Percentiles rank a stretch among this genome's conserved stretches.
Conservation (phyloP, 352 stramenopile genomes). For the Phytopythium mirpurense region DNA sequence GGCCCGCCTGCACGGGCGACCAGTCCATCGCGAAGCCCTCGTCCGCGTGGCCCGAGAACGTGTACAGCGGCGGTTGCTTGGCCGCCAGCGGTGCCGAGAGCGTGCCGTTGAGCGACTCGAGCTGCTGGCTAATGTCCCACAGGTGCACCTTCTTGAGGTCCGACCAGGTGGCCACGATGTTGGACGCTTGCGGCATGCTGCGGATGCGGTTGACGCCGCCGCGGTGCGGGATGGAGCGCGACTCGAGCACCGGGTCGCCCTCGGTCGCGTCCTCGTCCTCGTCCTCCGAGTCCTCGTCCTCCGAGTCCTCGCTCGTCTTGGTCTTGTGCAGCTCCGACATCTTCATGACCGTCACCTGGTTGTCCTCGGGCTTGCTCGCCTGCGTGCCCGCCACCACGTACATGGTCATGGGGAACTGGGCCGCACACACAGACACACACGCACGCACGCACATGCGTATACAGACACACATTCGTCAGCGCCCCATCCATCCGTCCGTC, state of each 20-base stretch:
- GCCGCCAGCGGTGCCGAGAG: conserved; percentile 36
- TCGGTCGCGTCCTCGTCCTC: conserved; percentile 93
- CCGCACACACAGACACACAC: not conserved
- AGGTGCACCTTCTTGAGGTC: conserved; percentile 95
- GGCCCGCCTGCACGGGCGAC: conserved; percentile 85
- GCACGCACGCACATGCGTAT: not conserved
- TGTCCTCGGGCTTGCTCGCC: conserved; percentile 88
- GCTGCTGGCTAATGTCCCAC: conserved; percentile 92
- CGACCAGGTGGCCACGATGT: conserved; percentile 97
- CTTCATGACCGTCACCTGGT: conserved; percentile 98
- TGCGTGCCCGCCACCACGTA: conserved; percentile 97
- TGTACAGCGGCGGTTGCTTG: conserved; percentile 83
- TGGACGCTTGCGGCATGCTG: conserved; percentile 92
- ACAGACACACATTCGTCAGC: too few relatives aligned
- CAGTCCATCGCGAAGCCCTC: conserved; percentile 99
- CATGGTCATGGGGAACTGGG: conserved; percentile 93
- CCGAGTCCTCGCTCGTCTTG: conserved; percentile 73
- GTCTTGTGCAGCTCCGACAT: conserved; percentile 96
- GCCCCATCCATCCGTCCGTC: too few relatives aligned
- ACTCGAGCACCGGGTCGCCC: conserved; percentile 94
- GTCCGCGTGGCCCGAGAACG: conserved; percentile 92
- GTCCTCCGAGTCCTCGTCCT: conserved; percentile 73
- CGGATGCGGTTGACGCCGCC: conserved; percentile 96
- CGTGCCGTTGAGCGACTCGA: conserved; percentile 86
- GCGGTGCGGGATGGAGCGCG: conserved; percentile 92